Percentiles rank a stretch among this genome's conserved stretches.
These are phyloP conservation scores for Sungouiozyma ichnusensis DNA, from an alignment of 805 yeast genomes.

Conservation along the genomic window DNA sequence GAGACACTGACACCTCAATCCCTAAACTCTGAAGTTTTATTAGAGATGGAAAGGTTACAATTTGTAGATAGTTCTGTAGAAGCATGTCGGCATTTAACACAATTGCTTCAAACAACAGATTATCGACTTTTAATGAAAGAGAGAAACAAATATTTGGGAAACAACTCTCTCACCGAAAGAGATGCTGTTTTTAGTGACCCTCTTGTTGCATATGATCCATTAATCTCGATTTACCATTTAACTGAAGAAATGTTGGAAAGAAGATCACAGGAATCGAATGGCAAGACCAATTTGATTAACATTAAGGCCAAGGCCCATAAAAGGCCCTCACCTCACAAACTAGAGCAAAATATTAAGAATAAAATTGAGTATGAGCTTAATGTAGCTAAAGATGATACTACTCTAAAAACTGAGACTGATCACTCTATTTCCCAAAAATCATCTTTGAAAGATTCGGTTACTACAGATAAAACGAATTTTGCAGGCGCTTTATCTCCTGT, in stretches of 20 bases:
- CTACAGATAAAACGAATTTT: neutral
- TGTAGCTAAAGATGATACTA: neutral
- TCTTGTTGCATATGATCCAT: constrained; percentile 77
- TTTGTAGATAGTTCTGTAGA: constrained; percentile 53
- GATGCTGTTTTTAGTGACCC: constrained; percentile 45
- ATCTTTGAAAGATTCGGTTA: neutral
- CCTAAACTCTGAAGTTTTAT: constrained; percentile 46
- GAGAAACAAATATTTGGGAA: neutral
- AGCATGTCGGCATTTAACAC: constrained; percentile 43
- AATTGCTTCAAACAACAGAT: constrained; percentile 50
- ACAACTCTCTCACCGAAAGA: constrained; percentile 1
- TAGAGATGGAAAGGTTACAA: constrained; percentile 66
- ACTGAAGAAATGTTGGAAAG: constrained; percentile 72
- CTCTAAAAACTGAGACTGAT: neutral
- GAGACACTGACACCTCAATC: constrained; percentile 43
- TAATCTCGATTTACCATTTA: constrained; percentile 73
- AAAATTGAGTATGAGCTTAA: neutral
- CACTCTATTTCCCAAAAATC: neutral
- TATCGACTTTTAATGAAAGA: constrained; percentile 8
- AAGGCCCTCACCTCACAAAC: neutral
- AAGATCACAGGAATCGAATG: neutral
- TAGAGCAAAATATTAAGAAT: neutral
- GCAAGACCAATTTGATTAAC: neutral
- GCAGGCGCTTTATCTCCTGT: neutral
- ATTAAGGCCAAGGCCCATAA: neutral